These are phyloP conservation scores for Chalciporus piperatoides DNA, from an alignment of 1,284 basidiomycete genomes.

Conservation along the genomic window DNA sequence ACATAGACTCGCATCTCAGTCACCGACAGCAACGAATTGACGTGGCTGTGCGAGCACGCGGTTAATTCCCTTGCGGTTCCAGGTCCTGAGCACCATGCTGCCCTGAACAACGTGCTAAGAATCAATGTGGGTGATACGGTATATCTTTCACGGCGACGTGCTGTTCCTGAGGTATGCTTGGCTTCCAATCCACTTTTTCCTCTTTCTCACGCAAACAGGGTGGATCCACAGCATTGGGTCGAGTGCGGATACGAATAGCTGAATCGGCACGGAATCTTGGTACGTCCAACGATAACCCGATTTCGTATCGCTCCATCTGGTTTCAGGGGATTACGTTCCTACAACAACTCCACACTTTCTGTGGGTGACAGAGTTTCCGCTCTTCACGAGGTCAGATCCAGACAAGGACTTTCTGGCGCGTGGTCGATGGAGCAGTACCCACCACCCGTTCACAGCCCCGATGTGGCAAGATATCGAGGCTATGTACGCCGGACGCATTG, in stretches of 20 bases:
- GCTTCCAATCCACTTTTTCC: constrained; percentile 1
- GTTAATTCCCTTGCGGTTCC: constrained; percentile 27
- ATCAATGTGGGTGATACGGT: constrained; percentile 42
- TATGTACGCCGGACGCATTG: constrained; percentile 66
- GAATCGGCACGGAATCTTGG: constrained; percentile 60
- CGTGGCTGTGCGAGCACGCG: constrained; percentile 45
- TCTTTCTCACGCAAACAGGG: constrained; percentile 48
- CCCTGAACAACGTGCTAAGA: constrained; percentile 29
- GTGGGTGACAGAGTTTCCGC: constrained; percentile 95
- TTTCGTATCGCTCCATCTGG: constrained; percentile 9
- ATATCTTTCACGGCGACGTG: constrained; percentile 46
- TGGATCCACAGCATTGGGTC: constrained; percentile 81
- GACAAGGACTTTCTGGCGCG: constrained; percentile 85
- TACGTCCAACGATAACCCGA: constrained; percentile 34
- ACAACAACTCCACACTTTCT: constrained; percentile 74
- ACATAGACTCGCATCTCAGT: constrained; percentile 48
- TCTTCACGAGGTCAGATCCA: constrained; percentile 84
- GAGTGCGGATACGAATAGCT: constrained; percentile 65
- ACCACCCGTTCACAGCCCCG: constrained; percentile 97
- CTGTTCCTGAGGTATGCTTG: constrained; percentile 42
- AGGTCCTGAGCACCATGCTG: constrained; percentile 23
- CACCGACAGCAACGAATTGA: constrained; percentile 38
- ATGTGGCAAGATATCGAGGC: constrained; percentile 81
- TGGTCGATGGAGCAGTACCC: constrained; percentile 86
- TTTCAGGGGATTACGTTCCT: constrained; percentile 51